Base-by-base conservation (phyloP, 805 yeast genomes). In the Myxozyma vanderwaltii region DNA sequence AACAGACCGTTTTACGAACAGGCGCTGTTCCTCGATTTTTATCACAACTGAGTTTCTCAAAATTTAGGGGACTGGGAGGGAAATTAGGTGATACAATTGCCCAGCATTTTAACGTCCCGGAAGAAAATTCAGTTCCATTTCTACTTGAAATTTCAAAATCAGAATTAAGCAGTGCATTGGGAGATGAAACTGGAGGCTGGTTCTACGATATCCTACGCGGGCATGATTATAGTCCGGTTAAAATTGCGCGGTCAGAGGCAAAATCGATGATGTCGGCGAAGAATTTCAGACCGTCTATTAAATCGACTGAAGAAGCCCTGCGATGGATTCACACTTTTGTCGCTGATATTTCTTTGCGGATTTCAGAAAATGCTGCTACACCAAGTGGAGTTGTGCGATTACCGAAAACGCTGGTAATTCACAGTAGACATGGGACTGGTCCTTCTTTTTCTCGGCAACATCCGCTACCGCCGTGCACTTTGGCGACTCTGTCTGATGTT, bases 11-110 rank as follows among this genome's bases (percentile, higher is more conserved):
- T 1, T 78, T 94, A 0, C 71, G 86, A 29, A 81, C 81, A 43
- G 67, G 69, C 0, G 73, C 81, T 15, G 75, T 85, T 1, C 63
- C 74, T 1, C 67, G 69, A 0, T 94, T 92, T 70, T 71, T 91
- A 10, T 76, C 76, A 31, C 77, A 80, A 26, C 85, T 86, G 70
- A 82, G 84, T 59, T 70, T 92, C 21, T 81, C 82, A 0, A 96
- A 91, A 66, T 82, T 92, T 58, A 86, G 96, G 81, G 90, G 96
- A 0, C 76, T 92, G 79, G 98, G 99, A 5, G 99, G 98, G 1
- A 89, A 89, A 65, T 73, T 80, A 8, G 99, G 99, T 0, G 84
- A 85, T 10, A 74, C 75, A 12, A 76, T 90, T 0, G 62, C 78
- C 17, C 70, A 72, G n/a, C 71, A 75, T 19, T 71, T 91, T n/a